phyloP scores from a whole-genome alignment of 331 rosid species.

The Prunus yedoensis region DNA sequence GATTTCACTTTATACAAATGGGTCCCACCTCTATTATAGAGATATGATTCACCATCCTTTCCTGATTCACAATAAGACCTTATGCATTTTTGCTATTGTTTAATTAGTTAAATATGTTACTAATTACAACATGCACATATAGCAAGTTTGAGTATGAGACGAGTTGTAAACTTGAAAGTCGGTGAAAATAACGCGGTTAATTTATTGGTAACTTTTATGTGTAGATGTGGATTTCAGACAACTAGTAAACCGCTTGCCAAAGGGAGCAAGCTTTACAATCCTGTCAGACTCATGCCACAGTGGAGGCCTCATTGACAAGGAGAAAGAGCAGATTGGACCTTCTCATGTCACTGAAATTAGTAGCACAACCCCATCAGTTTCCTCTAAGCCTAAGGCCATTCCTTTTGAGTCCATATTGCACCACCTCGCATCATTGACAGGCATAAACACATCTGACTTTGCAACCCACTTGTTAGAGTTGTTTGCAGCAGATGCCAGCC shows the following conservation, averaged over 20 bases:
- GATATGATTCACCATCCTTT: no score
- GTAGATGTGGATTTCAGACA: conserved; percentile 83
- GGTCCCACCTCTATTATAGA: no score
- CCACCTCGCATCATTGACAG: conserved; percentile 54
- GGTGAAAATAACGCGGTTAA: no score
- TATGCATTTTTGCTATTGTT: no score
- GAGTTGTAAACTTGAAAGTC: no score
- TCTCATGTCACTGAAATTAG: conserved; percentile 4
- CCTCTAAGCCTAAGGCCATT: conserved; percentile 42
- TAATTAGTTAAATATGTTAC: no score
- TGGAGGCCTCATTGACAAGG: conserved; percentile 96
- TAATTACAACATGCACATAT: no score
- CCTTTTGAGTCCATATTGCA: conserved; percentile 55
- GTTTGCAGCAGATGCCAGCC: conserved; percentile 67
- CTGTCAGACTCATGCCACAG: conserved; percentile 93
- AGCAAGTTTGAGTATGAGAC: no score
- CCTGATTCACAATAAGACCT: no score
- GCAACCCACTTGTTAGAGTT: conserved; percentile 61
- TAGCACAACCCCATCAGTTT: neutral
- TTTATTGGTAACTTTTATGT: neutral
- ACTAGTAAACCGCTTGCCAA: conserved; percentile 60
- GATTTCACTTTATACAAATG: no score
- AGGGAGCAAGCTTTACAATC: conserved; percentile 69
- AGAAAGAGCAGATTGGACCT: conserved; percentile 89
- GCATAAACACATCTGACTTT: conserved; percentile 57